Evolutionary conservation across 305 asterid species (phyloP), one percentile per base, ranked within the genome.

Genomic region (Rubia tinctorum): DNA sequence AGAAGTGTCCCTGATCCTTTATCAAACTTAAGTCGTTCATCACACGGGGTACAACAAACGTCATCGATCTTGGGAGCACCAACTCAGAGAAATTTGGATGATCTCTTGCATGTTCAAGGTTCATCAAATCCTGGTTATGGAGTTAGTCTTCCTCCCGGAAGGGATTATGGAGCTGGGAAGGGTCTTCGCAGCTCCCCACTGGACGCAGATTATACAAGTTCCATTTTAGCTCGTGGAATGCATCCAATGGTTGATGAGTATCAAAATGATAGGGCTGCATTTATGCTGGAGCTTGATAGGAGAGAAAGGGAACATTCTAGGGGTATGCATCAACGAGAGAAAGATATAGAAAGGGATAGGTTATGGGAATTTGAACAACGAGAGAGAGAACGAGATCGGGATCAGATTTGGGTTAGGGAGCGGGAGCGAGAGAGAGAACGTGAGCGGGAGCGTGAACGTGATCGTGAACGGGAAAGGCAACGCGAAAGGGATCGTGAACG

Each of bases 61-160:
- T 73, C 98, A 73, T 92, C 99, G 72, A 92, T 92, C 75, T 86
- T 92, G 84, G 98, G 99, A 34, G 94, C 98, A 68, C 96, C 90
- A 75, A 98, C 99, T 63, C 91, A 73, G 67, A 88, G 89, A 83
- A 84, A 73, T 65, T 79, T 85, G 40, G 98, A 95, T 51, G 97
- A 95, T 73, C 86, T 82, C 77, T 75, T 86, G 43, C 91, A 89
- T 78, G 79, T 87, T 78, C 96, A 83, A 75, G 83, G 84, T 82
- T 86, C 97, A 71, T 78, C 91, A 66, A 89, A 88, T 86, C 95
- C 98, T 77, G 98, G 98, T 72, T 95, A 95, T 73, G 99, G 99
- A 71, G 97, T 95, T 81, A 95, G 99, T 88, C 87, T 95, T 81
- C 99, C 99, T 76, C 98, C 99, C 40, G 99, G 99, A 64, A 89